Conservation (phyloP, 2,329 filamentous ascomycete genomes). For the Aureobasidium sp. region DNA sequence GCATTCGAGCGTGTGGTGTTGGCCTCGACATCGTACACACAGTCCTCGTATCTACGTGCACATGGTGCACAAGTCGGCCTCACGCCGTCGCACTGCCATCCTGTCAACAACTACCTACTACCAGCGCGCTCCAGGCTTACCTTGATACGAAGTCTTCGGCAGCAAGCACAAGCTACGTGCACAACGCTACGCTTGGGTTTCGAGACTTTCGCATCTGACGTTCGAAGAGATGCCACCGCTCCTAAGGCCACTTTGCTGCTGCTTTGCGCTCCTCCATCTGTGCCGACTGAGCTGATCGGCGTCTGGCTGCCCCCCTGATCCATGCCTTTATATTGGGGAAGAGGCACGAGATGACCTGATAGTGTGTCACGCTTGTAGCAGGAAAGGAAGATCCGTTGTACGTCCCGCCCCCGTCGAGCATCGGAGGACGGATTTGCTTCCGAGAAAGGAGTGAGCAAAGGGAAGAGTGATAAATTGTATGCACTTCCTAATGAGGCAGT, state of each 20-base stretch:
- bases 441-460: not conserved
- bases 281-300: not conserved
- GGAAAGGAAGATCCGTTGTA: not conserved
- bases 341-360: not conserved
- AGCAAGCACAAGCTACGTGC: conserved; percentile 11
- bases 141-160: conserved; percentile 14
- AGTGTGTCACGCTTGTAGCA: not conserved
- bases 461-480: too few relatives aligned
- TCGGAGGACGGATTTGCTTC: not conserved
- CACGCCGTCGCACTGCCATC: conserved; percentile 5
- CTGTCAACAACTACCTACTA: not conserved
- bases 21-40: conserved; percentile 20
- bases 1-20: conserved; percentile 20
- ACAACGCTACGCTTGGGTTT: conserved; percentile 11
- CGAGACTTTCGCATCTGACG: not conserved
- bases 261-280: not conserved
- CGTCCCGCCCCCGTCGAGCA: not conserved
- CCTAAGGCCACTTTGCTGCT: not conserved
- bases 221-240: not conserved
- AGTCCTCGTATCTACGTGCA: conserved; percentile 6
- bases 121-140: not conserved
- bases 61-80: conserved; percentile 10
- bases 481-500: too few relatives aligned
- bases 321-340: not conserved
- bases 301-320: not conserved